Conservation (phyloP, 2,329 filamentous ascomycete species). For the Neonectria magnoliae region DNA sequence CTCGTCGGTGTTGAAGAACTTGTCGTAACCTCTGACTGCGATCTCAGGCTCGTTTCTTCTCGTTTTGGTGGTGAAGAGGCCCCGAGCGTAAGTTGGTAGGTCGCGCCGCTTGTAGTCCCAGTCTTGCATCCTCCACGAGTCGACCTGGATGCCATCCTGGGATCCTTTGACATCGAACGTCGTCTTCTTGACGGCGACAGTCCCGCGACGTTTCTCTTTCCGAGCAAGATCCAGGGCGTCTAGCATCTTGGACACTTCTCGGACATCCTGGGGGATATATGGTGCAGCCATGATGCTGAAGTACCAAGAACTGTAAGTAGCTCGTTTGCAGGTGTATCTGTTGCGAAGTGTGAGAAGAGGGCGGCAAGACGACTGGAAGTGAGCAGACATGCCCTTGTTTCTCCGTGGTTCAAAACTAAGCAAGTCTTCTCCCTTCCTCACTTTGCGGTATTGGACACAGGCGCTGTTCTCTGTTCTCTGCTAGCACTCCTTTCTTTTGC, state of each 20-base stretch:
- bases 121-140: slow-evolving; percentile 94
- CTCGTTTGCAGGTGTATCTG: slow-evolving; percentile 7
- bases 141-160: slow-evolving; percentile 72
- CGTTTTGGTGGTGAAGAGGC: slow-evolving; percentile 86
- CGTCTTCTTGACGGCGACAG: slow-evolving; percentile 82
- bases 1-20: slow-evolving; percentile 96
- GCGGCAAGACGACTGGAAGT: background rate
- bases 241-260: slow-evolving; percentile 74
- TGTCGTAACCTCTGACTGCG: slow-evolving; percentile 91
- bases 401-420: background rate
- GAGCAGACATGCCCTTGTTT: slow-evolving; percentile 1
- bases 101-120: slow-evolving; percentile 93
- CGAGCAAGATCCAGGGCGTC: slow-evolving; percentile 67
- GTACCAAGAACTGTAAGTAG: background rate
- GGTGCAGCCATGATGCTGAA: slow-evolving; percentile 58
- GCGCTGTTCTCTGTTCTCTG: background rate
- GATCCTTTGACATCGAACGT: slow-evolving; percentile 75
- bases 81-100: slow-evolving; percentile 91
- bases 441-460: background rate
- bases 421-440: background rate
- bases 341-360: slow-evolving; percentile 11
- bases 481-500: background rate
- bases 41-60: slow-evolving; percentile 77
- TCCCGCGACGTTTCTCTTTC: slow-evolving; percentile 65
- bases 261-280: slow-evolving; percentile 73